phyloP scores from a whole-genome alignment of 257 asterid species.

The Solanum tacnaense region DNA sequence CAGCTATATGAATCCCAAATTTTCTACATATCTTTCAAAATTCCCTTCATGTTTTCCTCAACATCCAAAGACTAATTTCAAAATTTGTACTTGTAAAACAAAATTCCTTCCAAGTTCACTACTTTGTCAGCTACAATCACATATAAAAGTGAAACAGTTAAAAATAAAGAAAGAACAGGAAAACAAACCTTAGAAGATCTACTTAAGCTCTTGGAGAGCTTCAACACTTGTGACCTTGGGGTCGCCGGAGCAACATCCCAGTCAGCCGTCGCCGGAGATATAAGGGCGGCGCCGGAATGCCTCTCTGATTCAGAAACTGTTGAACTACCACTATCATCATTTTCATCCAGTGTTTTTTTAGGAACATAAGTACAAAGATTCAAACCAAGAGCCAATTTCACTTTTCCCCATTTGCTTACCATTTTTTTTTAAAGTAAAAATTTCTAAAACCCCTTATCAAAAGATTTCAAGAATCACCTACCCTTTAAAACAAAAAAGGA shows the following conservation, averaged over 20 bases:
- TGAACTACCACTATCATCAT: conserved; percentile 15
- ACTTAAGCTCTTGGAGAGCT: conserved; percentile 71
- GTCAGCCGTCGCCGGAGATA: conserved; percentile 47
- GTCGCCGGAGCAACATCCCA: conserved; percentile 52
- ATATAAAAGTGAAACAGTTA: background rate
- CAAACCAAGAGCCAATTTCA: conserved; percentile 74
- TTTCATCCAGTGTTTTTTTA: conserved; percentile 27
- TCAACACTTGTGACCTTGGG: conserved; percentile 40
- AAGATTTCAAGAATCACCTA: conserved; percentile 8
- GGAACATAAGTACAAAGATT: conserved; percentile 63
- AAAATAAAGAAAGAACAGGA: background rate
- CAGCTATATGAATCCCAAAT: background rate
- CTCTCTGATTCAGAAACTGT: conserved; percentile 6
- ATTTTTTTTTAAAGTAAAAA: conserved; percentile 17
- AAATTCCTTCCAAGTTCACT: background rate
- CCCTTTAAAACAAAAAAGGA: background rate
- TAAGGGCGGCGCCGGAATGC: conserved; percentile 52
- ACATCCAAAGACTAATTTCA: background rate
- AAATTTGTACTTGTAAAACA: background rate
- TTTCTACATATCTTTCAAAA: background rate
- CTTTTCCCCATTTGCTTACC: conserved; percentile 93
- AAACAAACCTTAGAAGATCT: conserved; percentile 77
- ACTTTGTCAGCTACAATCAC: background rate
- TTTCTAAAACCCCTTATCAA: conserved; percentile 3
- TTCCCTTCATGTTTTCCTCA: background rate